Conservation (phyloP, 345 rosid species). For the Populus tremula region DNA sequence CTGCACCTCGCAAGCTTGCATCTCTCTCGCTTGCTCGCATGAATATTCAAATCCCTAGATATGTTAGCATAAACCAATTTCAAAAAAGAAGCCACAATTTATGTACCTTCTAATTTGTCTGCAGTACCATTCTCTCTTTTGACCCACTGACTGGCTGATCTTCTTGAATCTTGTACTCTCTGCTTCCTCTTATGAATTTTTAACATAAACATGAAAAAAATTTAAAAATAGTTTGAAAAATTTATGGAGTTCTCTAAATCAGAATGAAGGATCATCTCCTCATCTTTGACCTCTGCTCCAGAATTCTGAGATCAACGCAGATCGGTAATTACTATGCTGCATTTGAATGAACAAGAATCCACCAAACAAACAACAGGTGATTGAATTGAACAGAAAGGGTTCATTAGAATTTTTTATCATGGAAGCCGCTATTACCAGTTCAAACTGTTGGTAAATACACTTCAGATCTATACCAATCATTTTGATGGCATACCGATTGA, state of each 20-base stretch:
- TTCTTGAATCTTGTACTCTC: constrained; percentile 29
- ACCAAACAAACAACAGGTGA: neutral
- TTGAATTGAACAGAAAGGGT: neutral
- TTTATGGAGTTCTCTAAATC: constrained; percentile 59
- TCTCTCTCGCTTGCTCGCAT: too few relatives aligned
- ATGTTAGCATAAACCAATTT: neutral
- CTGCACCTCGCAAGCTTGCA: too few relatives aligned
- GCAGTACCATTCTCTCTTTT: constrained; percentile 31
- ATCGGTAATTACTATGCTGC: neutral
- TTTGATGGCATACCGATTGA: constrained; percentile 43
- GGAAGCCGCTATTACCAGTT: neutral
- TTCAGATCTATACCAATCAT: neutral
- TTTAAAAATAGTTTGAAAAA: too few relatives aligned
- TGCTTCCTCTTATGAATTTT: constrained; percentile 35
- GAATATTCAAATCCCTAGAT: too few relatives aligned
- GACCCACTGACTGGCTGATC: constrained; percentile 45
- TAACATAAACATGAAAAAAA: too few relatives aligned
- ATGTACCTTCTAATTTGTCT: neutral
- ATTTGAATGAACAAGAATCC: neutral
- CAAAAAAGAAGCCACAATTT: neutral
- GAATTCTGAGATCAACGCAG: constrained; percentile 37
- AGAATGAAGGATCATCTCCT: constrained; percentile 43
- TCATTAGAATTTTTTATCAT: neutral
- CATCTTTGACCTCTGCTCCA: constrained; percentile 25
- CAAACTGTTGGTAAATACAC: neutral